These are phyloP conservation scores for Elsinoe arachidis DNA, from an alignment of 2,329 filamentous ascomycete species.

Conservation along the genomic window DNA sequence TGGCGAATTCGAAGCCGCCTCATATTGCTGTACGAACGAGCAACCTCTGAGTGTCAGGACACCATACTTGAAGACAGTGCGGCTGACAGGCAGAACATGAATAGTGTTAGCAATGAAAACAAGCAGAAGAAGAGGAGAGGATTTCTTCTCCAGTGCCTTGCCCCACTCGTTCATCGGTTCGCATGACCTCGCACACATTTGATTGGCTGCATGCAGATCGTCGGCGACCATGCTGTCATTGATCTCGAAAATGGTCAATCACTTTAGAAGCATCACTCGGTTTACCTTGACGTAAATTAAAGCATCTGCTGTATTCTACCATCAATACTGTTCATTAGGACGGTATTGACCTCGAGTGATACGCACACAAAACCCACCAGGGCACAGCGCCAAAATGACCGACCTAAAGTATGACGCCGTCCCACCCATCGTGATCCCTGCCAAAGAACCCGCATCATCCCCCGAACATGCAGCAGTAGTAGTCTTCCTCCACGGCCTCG, in stretches of 20 bases:
- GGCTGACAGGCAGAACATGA: background rate
- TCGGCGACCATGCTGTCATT: background rate
- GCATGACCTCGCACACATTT: background rate
- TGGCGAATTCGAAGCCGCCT: too few relatives aligned
- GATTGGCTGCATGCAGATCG: background rate
- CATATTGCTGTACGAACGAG: too few relatives aligned
- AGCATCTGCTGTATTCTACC: too few relatives aligned
- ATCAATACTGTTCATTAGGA: too few relatives aligned
- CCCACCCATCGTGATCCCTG: conserved; percentile 31
- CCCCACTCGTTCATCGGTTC: background rate
- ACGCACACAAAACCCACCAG: too few relatives aligned
- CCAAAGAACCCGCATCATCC: conserved; percentile 27
- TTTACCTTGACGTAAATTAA: too few relatives aligned
- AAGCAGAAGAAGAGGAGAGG: too few relatives aligned
- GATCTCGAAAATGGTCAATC: background rate
- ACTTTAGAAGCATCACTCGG: background rate
- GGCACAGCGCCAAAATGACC: background rate
- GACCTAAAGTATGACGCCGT: conserved; percentile 12
- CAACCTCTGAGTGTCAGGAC: too few relatives aligned
- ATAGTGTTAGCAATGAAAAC: too few relatives aligned
- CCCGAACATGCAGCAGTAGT: conserved; percentile 35
- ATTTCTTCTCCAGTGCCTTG: too few relatives aligned
- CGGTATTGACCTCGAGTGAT: too few relatives aligned
- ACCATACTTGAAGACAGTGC: too few relatives aligned
- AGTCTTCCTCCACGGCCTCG: conserved; percentile 40